Conservation (phyloP, 2,329 filamentous ascomycete genomes). For the Cladosporium velox region DNA sequence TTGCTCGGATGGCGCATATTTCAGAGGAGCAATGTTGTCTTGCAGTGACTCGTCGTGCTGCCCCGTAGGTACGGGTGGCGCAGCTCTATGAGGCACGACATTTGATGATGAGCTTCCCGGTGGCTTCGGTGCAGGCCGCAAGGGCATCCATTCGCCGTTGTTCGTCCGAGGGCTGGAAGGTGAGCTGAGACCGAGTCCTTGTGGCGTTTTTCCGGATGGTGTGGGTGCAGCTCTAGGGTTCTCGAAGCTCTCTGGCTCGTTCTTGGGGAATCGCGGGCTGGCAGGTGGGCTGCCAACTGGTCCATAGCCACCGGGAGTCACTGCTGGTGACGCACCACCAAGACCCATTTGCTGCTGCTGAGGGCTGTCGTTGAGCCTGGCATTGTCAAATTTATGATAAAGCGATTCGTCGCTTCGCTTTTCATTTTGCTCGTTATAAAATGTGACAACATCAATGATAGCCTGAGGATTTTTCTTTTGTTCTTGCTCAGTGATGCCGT, state of each 20-base stretch:
- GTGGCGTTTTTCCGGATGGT: conserved; percentile 20
- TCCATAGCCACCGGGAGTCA: conserved; percentile 54
- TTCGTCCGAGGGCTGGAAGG: conserved; percentile 44
- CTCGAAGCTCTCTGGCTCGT: conserved; percentile 92
- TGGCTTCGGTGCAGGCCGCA: conserved; percentile 83
- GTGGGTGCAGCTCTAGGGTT: conserved; percentile 85
- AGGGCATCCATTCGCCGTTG: conserved; percentile 55
- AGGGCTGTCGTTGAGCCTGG: conserved; percentile 58
- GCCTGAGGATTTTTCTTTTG: conserved; percentile 94
- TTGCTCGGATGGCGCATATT: conserved; percentile 11
- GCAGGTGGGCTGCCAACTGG: conserved; percentile 73
- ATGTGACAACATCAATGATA: conserved; percentile 91
- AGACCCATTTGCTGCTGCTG: conserved; percentile 28
- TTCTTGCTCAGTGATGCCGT: conserved; percentile 93
- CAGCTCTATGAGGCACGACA: conserved; percentile 48
- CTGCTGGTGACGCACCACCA: conserved; percentile 27
- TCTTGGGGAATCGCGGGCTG: conserved; percentile 84
- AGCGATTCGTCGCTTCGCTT: conserved; percentile 79
- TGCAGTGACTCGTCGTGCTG: conserved; percentile 12
- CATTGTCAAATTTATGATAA: conserved; percentile 95
- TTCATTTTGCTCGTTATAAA: conserved; percentile 93
- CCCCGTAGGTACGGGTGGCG: conserved; percentile 44
- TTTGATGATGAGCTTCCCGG: conserved; percentile 56
- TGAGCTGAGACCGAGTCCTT: conserved; percentile 46
- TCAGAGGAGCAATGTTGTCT: conserved; percentile 9